Evolutionary conservation across 2,329 filamentous ascomycete species (phyloP).

Genomic region (Cytospora piceae): DNA sequence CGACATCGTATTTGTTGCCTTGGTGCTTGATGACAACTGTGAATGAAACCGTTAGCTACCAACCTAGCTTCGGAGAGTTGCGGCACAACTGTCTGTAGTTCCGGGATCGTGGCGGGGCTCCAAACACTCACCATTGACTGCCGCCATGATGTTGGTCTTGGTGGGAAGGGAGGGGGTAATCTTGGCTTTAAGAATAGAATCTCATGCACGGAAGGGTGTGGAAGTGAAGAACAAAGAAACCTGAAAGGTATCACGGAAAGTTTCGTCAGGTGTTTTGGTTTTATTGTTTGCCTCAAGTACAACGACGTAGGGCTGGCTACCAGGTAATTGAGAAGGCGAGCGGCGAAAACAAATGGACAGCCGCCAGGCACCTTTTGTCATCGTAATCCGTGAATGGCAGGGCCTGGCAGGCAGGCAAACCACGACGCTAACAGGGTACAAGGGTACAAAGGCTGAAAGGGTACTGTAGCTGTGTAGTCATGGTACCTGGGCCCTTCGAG

Average conservation of each 20-base stretch:
- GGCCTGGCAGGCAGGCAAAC: neutral
- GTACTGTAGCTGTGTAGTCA: conserved; percentile 8
- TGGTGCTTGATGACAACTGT: conserved; percentile 91
- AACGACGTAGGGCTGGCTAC: neutral
- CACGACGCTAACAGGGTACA: conserved; percentile 15
- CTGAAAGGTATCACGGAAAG: neutral
- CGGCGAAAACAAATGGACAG: conserved; percentile 11
- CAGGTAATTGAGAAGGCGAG: neutral
- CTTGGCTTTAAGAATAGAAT: neutral
- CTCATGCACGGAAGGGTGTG: neutral
- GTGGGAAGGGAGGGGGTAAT: neutral
- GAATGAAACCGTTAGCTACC: conserved; percentile 33
- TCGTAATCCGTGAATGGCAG: conserved; percentile 22
- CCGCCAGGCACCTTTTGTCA: conserved; percentile 26
- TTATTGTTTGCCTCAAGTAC: neutral
- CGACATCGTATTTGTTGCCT: conserved; percentile 93
- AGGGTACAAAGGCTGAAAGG: conserved; percentile 9
- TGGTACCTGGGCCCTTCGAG: conserved; percentile 14
- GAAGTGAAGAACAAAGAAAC: neutral
- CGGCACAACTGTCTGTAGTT: neutral
- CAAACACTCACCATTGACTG: conserved; percentile 55
- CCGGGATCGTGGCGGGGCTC: neutral
- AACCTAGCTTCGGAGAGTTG: neutral
- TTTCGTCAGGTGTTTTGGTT: neutral
- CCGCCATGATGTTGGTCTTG: conserved; percentile 48